Percentiles rank a stretch among this genome's conserved stretches.
phyloP scores from a whole-genome alignment of 768 basidiomycete genomes.

The Suillus sp. region DNA sequence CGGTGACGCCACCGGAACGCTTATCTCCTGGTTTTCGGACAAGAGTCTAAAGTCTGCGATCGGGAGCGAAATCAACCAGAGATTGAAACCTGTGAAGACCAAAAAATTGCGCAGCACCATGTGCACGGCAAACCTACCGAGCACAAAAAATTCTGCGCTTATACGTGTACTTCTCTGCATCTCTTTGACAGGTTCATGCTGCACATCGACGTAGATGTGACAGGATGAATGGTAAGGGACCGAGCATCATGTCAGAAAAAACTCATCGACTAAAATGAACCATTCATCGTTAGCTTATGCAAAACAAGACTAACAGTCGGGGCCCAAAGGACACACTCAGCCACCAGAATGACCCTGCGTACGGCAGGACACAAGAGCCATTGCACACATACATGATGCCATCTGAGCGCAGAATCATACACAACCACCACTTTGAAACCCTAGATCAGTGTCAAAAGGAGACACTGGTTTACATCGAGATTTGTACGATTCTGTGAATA shows the following conservation, averaged over 20 bases:
- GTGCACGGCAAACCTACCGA: background rate
- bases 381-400: background rate
- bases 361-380: background rate
- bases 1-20: background rate
- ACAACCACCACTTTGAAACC: background rate
- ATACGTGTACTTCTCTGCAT: background rate
- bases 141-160: background rate
- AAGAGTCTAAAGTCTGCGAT: background rate
- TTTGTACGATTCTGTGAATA: background rate
- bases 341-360: background rate
- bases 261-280: background rate
- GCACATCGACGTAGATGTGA: background rate
- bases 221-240: background rate
- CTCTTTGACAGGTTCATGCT: background rate
- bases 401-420: background rate
- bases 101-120: background rate
- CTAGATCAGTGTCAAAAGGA: background rate
- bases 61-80: background rate
- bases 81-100: background rate
- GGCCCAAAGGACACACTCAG: background rate
- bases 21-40: background rate
- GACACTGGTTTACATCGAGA: no score
- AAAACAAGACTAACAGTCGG: background rate
- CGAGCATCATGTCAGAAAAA: background rate
- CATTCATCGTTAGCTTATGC: background rate